Evolutionary conservation across 2,329 filamentous ascomycete genomes (phyloP).

Genomic region (Moelleriella libera): DNA sequence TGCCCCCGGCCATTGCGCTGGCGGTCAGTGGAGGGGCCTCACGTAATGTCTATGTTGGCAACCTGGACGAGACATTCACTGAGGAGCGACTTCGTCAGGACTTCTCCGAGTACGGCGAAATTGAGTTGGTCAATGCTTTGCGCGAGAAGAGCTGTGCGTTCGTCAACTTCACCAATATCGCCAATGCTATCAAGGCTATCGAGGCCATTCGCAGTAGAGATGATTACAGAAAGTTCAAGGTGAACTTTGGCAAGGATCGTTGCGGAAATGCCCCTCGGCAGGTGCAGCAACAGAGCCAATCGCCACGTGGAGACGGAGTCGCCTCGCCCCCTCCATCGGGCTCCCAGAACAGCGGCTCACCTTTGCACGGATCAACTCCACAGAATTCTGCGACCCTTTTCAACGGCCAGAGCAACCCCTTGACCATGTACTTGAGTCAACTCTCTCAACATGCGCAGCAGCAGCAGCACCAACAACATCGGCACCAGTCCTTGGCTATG

Average conservation of each 20-base stretch:
- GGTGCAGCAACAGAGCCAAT: constrained; percentile 45
- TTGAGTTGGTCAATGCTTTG: constrained; percentile 90
- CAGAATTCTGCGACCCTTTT: constrained; percentile 60
- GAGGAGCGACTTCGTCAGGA: constrained; percentile 92
- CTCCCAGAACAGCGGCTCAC: constrained; percentile 44
- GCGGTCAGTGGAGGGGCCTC: constrained; percentile 94
- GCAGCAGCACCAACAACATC: constrained; percentile 61
- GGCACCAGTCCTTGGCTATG: constrained; percentile 54
- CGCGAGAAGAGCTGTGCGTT: constrained; percentile 99
- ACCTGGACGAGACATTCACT: constrained; percentile 92
- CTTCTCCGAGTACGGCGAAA: constrained; percentile 94
- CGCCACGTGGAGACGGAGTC: constrained; percentile 49
- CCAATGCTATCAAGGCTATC: constrained; percentile 98
- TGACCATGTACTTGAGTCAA: constrained; percentile 88
- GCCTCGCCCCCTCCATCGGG: constrained; percentile 45
- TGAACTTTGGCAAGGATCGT: constrained; percentile 98
- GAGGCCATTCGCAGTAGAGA: constrained; percentile 90
- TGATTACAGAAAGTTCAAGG: constrained; percentile 97
- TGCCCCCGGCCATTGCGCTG: constrained; percentile 88
- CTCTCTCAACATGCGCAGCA: constrained; percentile 54
- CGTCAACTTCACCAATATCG: constrained; percentile 99
- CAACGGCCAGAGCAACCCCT: constrained; percentile 71
- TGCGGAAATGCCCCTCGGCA: constrained; percentile 94
- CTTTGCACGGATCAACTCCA: constrained; percentile 38
- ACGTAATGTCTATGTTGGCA: constrained; percentile 97